These are phyloP conservation scores for Reutealis trisperma DNA, from an alignment of 345 rosid genomes.

Conservation along the genomic window DNA sequence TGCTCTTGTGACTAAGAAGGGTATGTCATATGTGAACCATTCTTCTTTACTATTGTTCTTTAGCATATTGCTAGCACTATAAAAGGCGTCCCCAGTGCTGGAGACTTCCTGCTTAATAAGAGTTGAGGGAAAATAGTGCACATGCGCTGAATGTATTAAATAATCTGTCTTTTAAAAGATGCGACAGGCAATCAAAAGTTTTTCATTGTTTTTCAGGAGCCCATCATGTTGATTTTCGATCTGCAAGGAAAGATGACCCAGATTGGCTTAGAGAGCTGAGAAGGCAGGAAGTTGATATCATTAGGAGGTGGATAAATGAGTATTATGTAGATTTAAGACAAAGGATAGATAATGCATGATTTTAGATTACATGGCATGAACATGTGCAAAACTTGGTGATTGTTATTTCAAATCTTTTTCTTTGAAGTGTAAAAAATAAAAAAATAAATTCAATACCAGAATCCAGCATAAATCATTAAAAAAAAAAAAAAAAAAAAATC, in stretches of 20 bases:
- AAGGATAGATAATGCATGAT: slow-evolving; percentile 18
- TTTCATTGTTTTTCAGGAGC: slow-evolving; percentile 49
- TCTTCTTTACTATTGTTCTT: background rate
- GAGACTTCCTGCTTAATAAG: background rate
- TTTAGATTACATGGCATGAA: background rate
- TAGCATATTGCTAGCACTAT: background rate
- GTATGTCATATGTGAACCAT: slow-evolving; percentile 33
- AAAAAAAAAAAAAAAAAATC: no score
- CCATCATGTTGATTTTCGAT: slow-evolving; percentile 66
- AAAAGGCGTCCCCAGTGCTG: no score
- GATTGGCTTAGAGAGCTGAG: slow-evolving; percentile 65
- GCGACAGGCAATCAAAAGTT: background rate
- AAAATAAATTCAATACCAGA: no score
- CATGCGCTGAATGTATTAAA: no score
- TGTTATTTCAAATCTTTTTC: background rate
- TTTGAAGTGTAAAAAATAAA: no score
- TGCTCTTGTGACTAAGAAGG: slow-evolving; percentile 65
- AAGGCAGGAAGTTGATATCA: slow-evolving; percentile 59
- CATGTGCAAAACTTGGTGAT: background rate
- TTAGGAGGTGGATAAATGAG: slow-evolving; percentile 56
- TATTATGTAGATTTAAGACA: slow-evolving; percentile 47
- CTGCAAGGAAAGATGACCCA: slow-evolving; percentile 55
- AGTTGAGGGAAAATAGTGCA: background rate
- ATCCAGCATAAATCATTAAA: no score
- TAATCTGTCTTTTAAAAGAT: background rate